Evolutionary conservation across 768 basidiomycete species (phyloP).

Genomic region (Tylopilus intermedius): DNA sequence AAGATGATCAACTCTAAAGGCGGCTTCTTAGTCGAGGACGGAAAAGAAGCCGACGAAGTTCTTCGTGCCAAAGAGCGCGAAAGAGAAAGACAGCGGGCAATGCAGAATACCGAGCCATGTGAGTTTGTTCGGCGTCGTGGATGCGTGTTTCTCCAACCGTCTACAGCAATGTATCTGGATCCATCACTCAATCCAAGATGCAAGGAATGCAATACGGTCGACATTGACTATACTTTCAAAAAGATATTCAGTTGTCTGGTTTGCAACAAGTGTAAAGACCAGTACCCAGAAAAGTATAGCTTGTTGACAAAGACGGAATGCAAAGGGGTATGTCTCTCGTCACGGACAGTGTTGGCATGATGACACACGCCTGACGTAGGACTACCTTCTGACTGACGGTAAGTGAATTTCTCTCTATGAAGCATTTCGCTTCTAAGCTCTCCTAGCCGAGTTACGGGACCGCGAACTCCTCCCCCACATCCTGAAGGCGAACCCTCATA

Average conservation of each 20-base stretch:
- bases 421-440: not conserved
- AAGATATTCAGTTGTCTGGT: constrained; percentile 82
- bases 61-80: constrained; percentile 72
- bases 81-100: constrained; percentile 70
- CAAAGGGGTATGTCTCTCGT: constrained; percentile 62
- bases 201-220: constrained; percentile 77
- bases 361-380: constrained; percentile 39
- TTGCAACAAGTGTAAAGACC: constrained; percentile 87
- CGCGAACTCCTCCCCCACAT: constrained; percentile 89
- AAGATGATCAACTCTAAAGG: constrained; percentile 98
- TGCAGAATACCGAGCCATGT: constrained; percentile 76
- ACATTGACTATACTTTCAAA: constrained; percentile 79
- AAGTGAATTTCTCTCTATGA: constrained; percentile 25
- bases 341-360: not conserved
- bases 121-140: constrained; percentile 3
- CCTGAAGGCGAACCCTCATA: constrained; percentile 91
- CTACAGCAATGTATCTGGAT: constrained; percentile 73
- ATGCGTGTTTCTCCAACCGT: not conserved
- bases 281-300: constrained; percentile 87
- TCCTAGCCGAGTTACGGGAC: constrained; percentile 86
- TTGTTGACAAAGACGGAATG: constrained; percentile 97
- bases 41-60: constrained; percentile 75
- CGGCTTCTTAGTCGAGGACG: constrained; percentile 89
- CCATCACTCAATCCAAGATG: constrained; percentile 76
- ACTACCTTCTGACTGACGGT: constrained; percentile 94